Evolutionary conservation across 148 eudicot genomes (phyloP), one percentile per base, ranked within the genome.

Genomic region (Rhododendron mucronatum): DNA sequence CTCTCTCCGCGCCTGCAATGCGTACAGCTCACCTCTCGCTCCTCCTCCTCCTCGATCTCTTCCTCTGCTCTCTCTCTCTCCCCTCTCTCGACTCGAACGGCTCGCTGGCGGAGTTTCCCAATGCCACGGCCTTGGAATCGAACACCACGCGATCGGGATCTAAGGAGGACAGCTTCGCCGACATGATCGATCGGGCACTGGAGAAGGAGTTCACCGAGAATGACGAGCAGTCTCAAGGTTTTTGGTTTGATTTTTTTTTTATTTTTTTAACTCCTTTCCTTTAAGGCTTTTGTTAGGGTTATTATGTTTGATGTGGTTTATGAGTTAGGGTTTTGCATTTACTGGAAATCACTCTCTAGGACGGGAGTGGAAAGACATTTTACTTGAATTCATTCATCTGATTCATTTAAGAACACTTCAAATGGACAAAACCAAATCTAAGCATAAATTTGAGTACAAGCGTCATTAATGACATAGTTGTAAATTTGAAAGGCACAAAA

Each of bases 131-230:
- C 51, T 78, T 81, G 30, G 86, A 51, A 61, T 55, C 69, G 59
- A 83, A 74, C 63, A 35, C 88, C 16, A 82, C 90, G 1, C 81
- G 74, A 33, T 30, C 91, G 26, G 84, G 82, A 81, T 74, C 89
- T 63, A 91, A 92, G 87, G 96, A 92, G 44, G 90, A 89, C 28
- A 96, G 97, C 85, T 94, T 96, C 18, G 98, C 99, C 63, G 97
- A 92, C 59, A 95, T 96, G 93, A 93, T 96, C 88, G 99, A 95
- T 94, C 98, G 99, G 18, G 99, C 99, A 13, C 89, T 96, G 20
- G 94, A 94, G 89, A 95, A 95, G 71, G 99, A 96, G 89, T 96
- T 96, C 84, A 90, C 97, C 23, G 99, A 96, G 82, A 94, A 89
- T 85, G 98, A 90, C 78, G 93, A 96, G 85, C 95, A 93, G 83